Evolutionary conservation across 805 yeast genomes (phyloP), one percentile per base, ranked within the genome.

Genomic region (Candida maesae): DNA sequence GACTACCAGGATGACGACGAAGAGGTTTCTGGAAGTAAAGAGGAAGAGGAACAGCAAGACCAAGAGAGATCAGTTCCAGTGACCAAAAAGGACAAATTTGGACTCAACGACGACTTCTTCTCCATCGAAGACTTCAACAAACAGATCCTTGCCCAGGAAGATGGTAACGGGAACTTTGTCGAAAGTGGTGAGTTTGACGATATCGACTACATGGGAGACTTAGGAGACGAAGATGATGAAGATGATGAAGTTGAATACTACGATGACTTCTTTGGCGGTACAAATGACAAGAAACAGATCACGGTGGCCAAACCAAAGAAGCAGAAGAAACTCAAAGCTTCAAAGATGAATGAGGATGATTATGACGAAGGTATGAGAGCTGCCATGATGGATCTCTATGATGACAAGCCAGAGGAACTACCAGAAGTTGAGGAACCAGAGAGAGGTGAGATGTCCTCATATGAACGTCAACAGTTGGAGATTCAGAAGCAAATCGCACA

Each of bases 41-140:
- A 54, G 10, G 61, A 54, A 6, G 53, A 56, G 5, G 60, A 55
- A 23, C 65, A 39, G 20, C 36, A 38, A 7, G 58, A 59, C 23
- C 30, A 17, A 2, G 10, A 31, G n/a, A 25, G 28, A 24, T 35
- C 35, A 57, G 17, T 13, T 29, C 45, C 40, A 14, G 51, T 49
- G 19, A 68, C 70, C 30, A 46, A 46, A 40, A 43, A 46, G 39
- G 86, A 80, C 53, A 71, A 65, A 2, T 75, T 72, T 53, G 91
- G 89, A 1, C 69, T 90, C 23, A 85, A 90, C 57, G 95, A 87
- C 54, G 86, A 79, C 6, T 82, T 89, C 51, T 91, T 91, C 58
- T 79, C 86, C 45, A 77, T 91, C 31, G 95, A 88, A 50, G 85
- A 84, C 39, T 91, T 85, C 67, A 86, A 84, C 63, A 76, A 73